Conservation (phyloP, 2,329 filamentous ascomycete genomes). For the Neonectria hederae region DNA sequence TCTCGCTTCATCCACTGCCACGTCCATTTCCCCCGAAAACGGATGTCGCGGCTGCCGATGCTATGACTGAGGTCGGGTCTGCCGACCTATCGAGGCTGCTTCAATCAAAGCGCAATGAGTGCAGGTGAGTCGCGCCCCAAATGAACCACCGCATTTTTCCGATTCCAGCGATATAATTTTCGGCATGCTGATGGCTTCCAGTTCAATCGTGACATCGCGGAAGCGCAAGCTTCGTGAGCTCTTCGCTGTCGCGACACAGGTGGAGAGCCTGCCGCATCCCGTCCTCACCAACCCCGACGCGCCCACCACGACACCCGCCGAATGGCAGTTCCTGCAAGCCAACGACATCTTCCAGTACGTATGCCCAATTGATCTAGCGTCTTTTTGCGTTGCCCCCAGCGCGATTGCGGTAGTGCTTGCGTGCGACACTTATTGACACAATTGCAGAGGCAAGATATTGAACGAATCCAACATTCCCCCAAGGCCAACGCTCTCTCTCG, state of each 20-base stretch:
- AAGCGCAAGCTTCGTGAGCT: constrained; percentile 92
- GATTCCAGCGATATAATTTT: constrained; percentile 58
- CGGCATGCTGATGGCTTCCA: constrained; percentile 57
- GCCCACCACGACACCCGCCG: constrained; percentile 60
- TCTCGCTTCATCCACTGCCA: constrained; percentile 37
- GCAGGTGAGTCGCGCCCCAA: constrained; percentile 61
- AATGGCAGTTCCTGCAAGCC: constrained; percentile 65
- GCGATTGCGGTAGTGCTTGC: constrained; percentile 28
- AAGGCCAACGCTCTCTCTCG: constrained; percentile 56
- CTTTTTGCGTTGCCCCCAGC: constrained; percentile 28
- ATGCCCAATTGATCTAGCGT: constrained; percentile 20
- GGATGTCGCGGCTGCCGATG: constrained; percentile 75
- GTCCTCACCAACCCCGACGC: constrained; percentile 66
- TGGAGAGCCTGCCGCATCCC: constrained; percentile 68
- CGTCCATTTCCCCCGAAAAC: constrained; percentile 72
- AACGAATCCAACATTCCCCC: constrained; percentile 64
- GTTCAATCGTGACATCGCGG: constrained; percentile 81
- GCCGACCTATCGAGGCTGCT: constrained; percentile 73
- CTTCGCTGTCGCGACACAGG: constrained; percentile 80
- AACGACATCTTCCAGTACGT: constrained; percentile 70
- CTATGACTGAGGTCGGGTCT: constrained; percentile 76
- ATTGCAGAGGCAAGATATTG: constrained; percentile 53
- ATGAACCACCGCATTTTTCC: constrained; percentile 60
- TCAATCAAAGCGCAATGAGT: constrained; percentile 71
- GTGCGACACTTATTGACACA: constrained; percentile 35